phyloP scores from a whole-genome alignment of 1,284 basidiomycete species.

The Leccinum fallax region DNA sequence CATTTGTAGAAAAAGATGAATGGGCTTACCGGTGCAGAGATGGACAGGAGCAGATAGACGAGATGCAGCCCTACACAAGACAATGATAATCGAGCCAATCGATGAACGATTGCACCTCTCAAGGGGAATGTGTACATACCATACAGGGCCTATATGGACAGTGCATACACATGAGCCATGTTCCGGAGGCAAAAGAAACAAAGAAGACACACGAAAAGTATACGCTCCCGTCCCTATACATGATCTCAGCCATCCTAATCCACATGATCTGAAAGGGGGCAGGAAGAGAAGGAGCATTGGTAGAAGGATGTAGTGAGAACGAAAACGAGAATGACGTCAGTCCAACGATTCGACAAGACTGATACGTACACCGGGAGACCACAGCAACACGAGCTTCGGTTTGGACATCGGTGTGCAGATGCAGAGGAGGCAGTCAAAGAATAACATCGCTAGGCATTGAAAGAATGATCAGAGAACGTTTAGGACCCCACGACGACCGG shows the following conservation, averaged over 20 bases:
- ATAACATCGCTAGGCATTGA: background rate
- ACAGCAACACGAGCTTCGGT: slow-evolving; percentile 29
- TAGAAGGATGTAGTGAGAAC: too few species aligned
- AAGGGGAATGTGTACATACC: slow-evolving; percentile 16
- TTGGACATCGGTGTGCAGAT: slow-evolving; percentile 19
- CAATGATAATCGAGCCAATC: background rate
- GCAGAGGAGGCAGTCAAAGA: too few species aligned
- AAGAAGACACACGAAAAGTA: slow-evolving; percentile 38
- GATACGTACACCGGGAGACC: slow-evolving; percentile 36
- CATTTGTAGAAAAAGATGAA: background rate
- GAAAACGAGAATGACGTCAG: background rate
- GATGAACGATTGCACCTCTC: background rate
- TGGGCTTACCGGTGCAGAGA: slow-evolving; percentile 32
- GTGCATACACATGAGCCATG: background rate
- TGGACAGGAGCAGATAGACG: slow-evolving; percentile 31
- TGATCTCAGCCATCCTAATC: too few species aligned
- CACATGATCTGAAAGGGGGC: slow-evolving; percentile 29
- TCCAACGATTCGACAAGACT: background rate
- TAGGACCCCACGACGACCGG: background rate
- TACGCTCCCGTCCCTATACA: slow-evolving; percentile 36
- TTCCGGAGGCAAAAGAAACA: background rate
- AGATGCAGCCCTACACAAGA: slow-evolving; percentile 30
- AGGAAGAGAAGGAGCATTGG: background rate
- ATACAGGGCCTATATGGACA: slow-evolving; percentile 27
- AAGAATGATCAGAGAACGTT: background rate